phyloP scores from a whole-genome alignment of 2,329 filamentous ascomycete genomes.

The Didymella sp. region DNA sequence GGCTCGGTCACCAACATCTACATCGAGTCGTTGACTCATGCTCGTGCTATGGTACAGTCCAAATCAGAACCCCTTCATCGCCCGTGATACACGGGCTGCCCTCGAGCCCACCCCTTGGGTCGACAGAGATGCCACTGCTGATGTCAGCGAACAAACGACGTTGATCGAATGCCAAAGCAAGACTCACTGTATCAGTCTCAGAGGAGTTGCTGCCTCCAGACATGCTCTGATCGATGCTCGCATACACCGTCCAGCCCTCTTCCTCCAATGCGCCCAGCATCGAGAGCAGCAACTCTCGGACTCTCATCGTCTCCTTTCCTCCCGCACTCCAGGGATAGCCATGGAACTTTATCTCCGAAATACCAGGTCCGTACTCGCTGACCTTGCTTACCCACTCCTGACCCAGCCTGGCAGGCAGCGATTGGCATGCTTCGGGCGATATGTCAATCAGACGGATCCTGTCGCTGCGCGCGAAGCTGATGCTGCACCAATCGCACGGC shows the following conservation, averaged over 20 bases:
- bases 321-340: slow-evolving; percentile 44
- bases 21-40: not conserved
- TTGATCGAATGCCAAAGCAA: not conserved
- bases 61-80: slow-evolving; percentile 1
- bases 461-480: slow-evolving; percentile 42
- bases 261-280: slow-evolving; percentile 47
- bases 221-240: slow-evolving; percentile 46
- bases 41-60: too few relatives aligned
- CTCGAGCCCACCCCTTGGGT: slow-evolving; percentile 29
- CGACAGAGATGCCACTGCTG: slow-evolving; percentile 34
- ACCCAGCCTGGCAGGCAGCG: slow-evolving; percentile 20
- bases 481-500: slow-evolving; percentile 48
- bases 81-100: slow-evolving; percentile 31
- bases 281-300: slow-evolving; percentile 44
- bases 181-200: slow-evolving; percentile 34
- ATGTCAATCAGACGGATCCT: slow-evolving; percentile 47
- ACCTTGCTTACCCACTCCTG: slow-evolving; percentile 20
- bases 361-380: slow-evolving; percentile 20
- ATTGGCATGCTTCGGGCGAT: slow-evolving; percentile 17
- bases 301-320: slow-evolving; percentile 48
- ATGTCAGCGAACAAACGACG: not conserved
- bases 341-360: slow-evolving; percentile 45
- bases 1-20: not conserved
- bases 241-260: slow-evolving; percentile 51
- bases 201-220: slow-evolving; percentile 19